These are phyloP conservation scores for Fusarium multiceps DNA, from an alignment of 2,329 filamentous ascomycete genomes.

Conservation along the genomic window DNA sequence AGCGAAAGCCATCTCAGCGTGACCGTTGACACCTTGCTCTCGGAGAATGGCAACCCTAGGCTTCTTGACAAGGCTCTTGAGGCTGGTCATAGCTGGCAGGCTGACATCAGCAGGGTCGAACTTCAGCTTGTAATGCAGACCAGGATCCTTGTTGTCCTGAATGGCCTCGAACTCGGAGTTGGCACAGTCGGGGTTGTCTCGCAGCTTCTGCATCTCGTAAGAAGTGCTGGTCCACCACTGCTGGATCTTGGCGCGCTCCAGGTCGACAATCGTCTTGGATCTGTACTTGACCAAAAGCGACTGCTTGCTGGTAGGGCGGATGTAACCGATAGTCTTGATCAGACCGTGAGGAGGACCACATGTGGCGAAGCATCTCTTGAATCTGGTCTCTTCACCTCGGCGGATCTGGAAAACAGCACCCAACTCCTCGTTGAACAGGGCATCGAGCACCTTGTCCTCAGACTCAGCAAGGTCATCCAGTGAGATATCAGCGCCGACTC, in stretches of 20 bases:
- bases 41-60: slow-evolving; percentile 88
- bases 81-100: slow-evolving; percentile 66
- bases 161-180: slow-evolving; percentile 84
- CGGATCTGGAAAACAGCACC: slow-evolving; percentile 96
- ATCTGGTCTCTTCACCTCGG: slow-evolving; percentile 83
- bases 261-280: slow-evolving; percentile 73
- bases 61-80: slow-evolving; percentile 64
- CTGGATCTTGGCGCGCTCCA: slow-evolving; percentile 79
- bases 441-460: slow-evolving; percentile 74
- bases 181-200: slow-evolving; percentile 89
- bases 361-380: slow-evolving; percentile 90
- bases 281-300: slow-evolving; percentile 80
- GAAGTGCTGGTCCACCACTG: slow-evolving; percentile 91
- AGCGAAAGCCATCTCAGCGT: slow-evolving; percentile 98
- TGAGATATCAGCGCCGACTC: slow-evolving; percentile 87
- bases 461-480: slow-evolving; percentile 78
- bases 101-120: slow-evolving; percentile 84
- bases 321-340: slow-evolving; percentile 84
- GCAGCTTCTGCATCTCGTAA: slow-evolving; percentile 87
- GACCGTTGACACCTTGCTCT: slow-evolving; percentile 94
- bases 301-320: slow-evolving; percentile 77
- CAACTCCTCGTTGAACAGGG: slow-evolving; percentile 95
- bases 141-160: slow-evolving; percentile 79
- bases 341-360: slow-evolving; percentile 85
- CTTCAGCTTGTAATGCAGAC: slow-evolving; percentile 84